Evolutionary conservation across 2,329 filamentous ascomycete species (phyloP).

Genomic region (Cladophialophora bantiana): DNA sequence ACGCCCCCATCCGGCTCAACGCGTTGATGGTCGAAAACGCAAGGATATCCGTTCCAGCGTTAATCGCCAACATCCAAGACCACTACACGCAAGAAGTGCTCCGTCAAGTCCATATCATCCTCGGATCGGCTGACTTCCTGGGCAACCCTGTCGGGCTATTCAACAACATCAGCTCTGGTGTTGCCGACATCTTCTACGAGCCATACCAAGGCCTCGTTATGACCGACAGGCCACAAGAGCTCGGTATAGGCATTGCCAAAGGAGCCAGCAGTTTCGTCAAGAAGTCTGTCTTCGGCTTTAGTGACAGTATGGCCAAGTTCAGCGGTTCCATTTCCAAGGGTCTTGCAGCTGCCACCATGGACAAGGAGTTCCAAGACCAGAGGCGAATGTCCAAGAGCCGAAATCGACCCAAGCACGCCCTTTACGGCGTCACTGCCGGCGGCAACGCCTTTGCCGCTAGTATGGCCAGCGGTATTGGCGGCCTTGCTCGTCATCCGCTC

Average conservation of each 20-base stretch:
- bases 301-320: slow-evolving; percentile 96
- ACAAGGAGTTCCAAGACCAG: slow-evolving; percentile 98
- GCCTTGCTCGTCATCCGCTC: slow-evolving; percentile 88
- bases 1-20: slow-evolving; percentile 92
- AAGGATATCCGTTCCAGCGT: slow-evolving; percentile 81
- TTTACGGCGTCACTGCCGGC: slow-evolving; percentile 94
- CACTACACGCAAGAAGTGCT: slow-evolving; percentile 98
- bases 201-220: slow-evolving; percentile 97
- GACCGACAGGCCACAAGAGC: slow-evolving; percentile 92
- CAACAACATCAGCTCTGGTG: slow-evolving; percentile 96
- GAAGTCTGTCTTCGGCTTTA: slow-evolving; percentile 97
- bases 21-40: slow-evolving; percentile 95
- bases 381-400: slow-evolving; percentile 90
- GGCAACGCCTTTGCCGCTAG: slow-evolving; percentile 94
- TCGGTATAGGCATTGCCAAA: slow-evolving; percentile 93
- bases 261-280: slow-evolving; percentile 97
- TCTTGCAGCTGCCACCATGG: slow-evolving; percentile 89
- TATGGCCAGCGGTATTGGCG: slow-evolving; percentile 90
- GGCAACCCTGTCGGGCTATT: slow-evolving; percentile 97
- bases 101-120: slow-evolving; percentile 94
- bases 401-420: slow-evolving; percentile 93
- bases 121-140: slow-evolving; percentile 95
- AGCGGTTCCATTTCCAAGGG: slow-evolving; percentile 98
- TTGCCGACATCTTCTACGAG: slow-evolving; percentile 98
- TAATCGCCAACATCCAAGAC: slow-evolving; percentile 84